phyloP scores from a whole-genome alignment of 176 grass and related monocot species.

The Areca catechu region DNA sequence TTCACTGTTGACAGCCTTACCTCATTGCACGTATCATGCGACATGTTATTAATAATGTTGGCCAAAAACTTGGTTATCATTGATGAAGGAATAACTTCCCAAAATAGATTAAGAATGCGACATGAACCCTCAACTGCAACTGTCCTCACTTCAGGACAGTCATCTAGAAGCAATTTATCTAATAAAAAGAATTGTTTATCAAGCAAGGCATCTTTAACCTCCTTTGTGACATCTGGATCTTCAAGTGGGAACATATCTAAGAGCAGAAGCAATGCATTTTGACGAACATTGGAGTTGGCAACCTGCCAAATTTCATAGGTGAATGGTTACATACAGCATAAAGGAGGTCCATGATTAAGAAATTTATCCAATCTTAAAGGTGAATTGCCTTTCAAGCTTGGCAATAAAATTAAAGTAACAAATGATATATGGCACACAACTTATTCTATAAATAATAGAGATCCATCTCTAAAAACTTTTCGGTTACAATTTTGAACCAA shows the following conservation, averaged over 20 bases:
- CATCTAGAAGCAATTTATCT: slow-evolving; percentile 77
- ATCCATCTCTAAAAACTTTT: too few species aligned
- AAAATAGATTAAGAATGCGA: slow-evolving; percentile 79
- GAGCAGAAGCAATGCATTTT: slow-evolving; percentile 77
- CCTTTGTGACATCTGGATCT: slow-evolving; percentile 86
- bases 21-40: slow-evolving; percentile 66
- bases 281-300: slow-evolving; percentile 81
- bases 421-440: too few species aligned
- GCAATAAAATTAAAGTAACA: too few species aligned
- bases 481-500: too few species aligned
- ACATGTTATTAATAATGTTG: slow-evolving; percentile 83
- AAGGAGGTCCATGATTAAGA: too few species aligned
- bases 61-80: slow-evolving; percentile 68
- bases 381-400: too few species aligned
- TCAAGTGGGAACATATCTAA: slow-evolving; percentile 92
- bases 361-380: too few species aligned
- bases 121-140: slow-evolving; percentile 85
- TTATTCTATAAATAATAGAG: too few species aligned
- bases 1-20: slow-evolving; percentile 71
- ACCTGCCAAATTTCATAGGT: slow-evolving; percentile 37
- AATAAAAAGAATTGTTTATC: slow-evolving; percentile 79
- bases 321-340: too few species aligned
- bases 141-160: slow-evolving; percentile 61
- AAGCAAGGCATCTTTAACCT: slow-evolving; percentile 67
- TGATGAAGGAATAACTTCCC: slow-evolving; percentile 76